Base-by-base conservation (phyloP, 768 basidiomycete species). In the Phaeotremella fagi region DNA sequence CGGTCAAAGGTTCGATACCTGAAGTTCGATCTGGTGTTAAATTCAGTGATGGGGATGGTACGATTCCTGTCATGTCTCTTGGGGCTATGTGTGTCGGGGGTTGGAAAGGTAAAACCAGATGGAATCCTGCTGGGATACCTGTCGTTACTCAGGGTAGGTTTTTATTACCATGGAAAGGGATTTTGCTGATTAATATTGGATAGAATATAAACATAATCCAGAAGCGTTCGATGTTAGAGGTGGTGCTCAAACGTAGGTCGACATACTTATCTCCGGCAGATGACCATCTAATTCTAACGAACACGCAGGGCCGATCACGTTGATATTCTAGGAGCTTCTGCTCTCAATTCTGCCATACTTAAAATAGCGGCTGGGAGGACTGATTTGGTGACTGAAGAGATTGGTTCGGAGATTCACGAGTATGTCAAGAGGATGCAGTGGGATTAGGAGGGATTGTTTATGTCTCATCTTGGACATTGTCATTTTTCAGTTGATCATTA, bases 51-150 rank as follows among this genome's bases (percentile, higher is more conserved):
- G 94, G 91, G 6, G 95, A 98, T 71, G 94, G 95, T 12, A 97
- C 95, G 1, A 73, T 76, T 4, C 68, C 73, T 3, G 56, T 73
- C 7, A 42, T 75, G 3, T 71, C 69, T 29, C 48, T 74, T 14
- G 94, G 91, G 15, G 83, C 87, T n/a, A 95, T 98, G 90, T 97
- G 94, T 65, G 85, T 87, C 11, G 89, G 90, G 68, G 94, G 92
- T 5, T 95, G 92, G 94, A 87, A 87, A 73, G 79, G 84, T 52
- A 80, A 80, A 57, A 70, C 68, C 3, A 79, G 84, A 49, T 97
- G 90, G 89, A 98, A 97, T 73, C 94, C 94, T 0, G 86, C 83
- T 12, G 81, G 85, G n/a, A 90, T 95, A 68, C 81, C 83, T 62
- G 77, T 97, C 44, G 82, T 84, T 23, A 94, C 91, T 15, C 83